Conservation (phyloP, 2,329 filamentous ascomycete genomes). For the Fusarium sp. region DNA sequence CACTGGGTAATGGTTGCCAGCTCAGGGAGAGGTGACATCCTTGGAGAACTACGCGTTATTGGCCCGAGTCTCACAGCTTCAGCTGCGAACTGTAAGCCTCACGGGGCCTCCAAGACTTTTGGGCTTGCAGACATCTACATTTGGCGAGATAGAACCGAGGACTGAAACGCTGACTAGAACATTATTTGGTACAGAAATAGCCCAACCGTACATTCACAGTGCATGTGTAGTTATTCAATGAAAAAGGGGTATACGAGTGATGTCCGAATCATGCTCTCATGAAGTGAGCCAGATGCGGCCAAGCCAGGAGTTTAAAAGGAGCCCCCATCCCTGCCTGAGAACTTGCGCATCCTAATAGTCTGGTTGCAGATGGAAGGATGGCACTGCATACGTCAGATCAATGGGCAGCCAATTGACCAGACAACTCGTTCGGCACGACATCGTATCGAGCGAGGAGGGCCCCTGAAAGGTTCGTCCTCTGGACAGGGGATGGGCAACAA, state of each 20-base stretch:
- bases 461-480: not conserved
- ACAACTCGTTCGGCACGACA: not conserved
- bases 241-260: constrained; percentile 17
- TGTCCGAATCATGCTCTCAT: not conserved
- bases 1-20: constrained; percentile 11
- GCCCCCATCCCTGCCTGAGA: constrained; percentile 12
- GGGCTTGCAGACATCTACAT: constrained; percentile 14
- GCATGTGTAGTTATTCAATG: not conserved
- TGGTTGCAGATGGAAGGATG: not conserved
- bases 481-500: constrained; percentile 2
- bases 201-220: constrained; percentile 3
- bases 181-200: constrained; percentile 23
- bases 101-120: constrained; percentile 19
- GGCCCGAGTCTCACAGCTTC: constrained; percentile 15
- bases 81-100: constrained; percentile 35
- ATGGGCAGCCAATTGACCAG: not conserved
- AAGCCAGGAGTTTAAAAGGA: constrained; percentile 7
- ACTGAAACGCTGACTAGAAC: constrained; percentile 17
- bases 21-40: constrained; percentile 22
- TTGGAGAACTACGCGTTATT: constrained; percentile 23
- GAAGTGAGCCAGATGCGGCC: constrained; percentile 12
- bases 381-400: constrained; percentile 2
- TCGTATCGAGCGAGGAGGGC: constrained; percentile 4
- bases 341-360: constrained; percentile 9
- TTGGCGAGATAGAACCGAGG: constrained; percentile 14